Evolutionary conservation across 768 basidiomycete genomes (phyloP).

Genomic region (Agrocybe praecox): DNA sequence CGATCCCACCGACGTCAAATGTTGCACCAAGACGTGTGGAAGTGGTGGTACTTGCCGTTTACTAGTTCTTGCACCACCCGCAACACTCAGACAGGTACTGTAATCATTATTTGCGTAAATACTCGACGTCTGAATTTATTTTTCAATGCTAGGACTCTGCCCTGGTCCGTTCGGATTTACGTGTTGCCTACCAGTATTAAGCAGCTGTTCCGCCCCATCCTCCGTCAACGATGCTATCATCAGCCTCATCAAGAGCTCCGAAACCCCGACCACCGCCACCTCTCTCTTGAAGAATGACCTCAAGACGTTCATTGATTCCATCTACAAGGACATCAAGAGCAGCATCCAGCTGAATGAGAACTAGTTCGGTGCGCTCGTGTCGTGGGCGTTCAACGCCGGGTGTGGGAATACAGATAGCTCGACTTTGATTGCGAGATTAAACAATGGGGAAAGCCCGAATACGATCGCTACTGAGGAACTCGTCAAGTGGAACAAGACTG

Average conservation of each 20-base stretch:
- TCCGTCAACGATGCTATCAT: conserved; percentile 29
- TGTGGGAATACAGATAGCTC: conserved; percentile 27
- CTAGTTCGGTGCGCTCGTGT: conserved; percentile 33
- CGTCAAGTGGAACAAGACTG: conserved; percentile 31
- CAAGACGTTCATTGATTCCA: conserved; percentile 22
- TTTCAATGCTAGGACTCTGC: conserved; percentile 23
- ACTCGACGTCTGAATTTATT: not conserved
- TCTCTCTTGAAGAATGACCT: conserved; percentile 29
- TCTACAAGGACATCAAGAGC: conserved; percentile 22
- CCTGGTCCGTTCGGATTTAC: conserved; percentile 28
- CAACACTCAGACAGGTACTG: conserved; percentile 24
- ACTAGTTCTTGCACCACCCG: conserved; percentile 22
- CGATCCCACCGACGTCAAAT: conserved; percentile 25
- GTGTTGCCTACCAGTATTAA: conserved; percentile 21
- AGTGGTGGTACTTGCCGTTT: conserved; percentile 27
- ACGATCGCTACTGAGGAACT: conserved; percentile 33
- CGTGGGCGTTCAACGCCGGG: conserved; percentile 33
- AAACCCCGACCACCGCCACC: conserved; percentile 27
- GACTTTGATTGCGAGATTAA: conserved; percentile 28
- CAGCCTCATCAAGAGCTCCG: conserved; percentile 28
- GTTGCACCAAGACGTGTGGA: conserved; percentile 29
- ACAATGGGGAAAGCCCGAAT: conserved; percentile 30
- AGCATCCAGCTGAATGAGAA: conserved; percentile 30
- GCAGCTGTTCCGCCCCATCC: not conserved
- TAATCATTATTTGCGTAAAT: too few relatives aligned